Conservation (phyloP, 306 rosid species). For the Carpinus fangiana region DNA sequence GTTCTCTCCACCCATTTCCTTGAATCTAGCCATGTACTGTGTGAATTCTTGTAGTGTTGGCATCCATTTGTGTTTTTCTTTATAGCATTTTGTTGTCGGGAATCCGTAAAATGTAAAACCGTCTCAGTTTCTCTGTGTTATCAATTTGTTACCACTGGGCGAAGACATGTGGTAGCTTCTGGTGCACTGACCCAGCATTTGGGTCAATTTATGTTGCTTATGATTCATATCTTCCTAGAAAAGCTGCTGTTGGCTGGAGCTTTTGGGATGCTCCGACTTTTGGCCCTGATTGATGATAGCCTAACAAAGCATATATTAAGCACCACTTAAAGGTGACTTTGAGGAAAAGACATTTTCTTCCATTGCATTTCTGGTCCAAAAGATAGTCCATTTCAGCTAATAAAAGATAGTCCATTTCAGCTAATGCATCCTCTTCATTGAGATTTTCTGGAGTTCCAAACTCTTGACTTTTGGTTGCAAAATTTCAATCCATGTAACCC, state of each 20-base stretch:
- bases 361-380: not conserved
- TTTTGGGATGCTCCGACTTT: not conserved
- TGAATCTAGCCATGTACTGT: conserved; percentile 17
- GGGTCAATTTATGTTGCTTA: not conserved
- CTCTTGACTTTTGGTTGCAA: not conserved
- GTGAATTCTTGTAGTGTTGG: not conserved
- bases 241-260: not conserved
- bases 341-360: not conserved
- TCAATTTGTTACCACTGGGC: not conserved
- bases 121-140: not conserved
- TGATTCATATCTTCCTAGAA: not conserved
- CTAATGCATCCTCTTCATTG: not conserved
- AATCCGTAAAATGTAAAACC: not conserved
- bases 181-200: not conserved
- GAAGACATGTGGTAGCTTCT: not conserved
- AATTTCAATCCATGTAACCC: not conserved
- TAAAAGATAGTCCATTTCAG: not conserved
- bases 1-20: conserved; percentile 21
- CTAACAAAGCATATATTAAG: not conserved
- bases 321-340: not conserved
- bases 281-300: not conserved
- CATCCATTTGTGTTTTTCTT: not conserved
- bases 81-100: not conserved
- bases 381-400: not conserved
- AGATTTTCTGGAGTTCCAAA: not conserved